Conservation (phyloP, 441 rosid genomes). For the Monsonia emarginata region DNA sequence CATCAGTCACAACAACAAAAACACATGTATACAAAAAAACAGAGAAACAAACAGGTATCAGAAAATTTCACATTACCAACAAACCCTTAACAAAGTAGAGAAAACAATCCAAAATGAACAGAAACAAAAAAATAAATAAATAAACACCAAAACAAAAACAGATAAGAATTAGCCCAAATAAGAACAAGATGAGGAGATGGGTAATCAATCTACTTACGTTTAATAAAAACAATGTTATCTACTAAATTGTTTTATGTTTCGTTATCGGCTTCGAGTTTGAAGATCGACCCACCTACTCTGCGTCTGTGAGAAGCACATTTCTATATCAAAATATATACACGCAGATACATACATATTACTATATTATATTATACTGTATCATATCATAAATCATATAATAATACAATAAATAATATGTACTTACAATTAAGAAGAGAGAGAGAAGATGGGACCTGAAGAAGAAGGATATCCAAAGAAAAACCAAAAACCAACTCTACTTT, state of each 20-base stretch:
- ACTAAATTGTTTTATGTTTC: constrained; percentile 4
- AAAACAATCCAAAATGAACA: background rate
- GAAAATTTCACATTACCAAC: background rate
- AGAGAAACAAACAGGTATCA: background rate
- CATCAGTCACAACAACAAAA: background rate
- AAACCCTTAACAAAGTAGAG: background rate
- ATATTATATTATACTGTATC: background rate
- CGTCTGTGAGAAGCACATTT: constrained; percentile 22
- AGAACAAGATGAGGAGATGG: constrained; percentile 5
- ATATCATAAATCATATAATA: background rate
- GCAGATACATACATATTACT: constrained; percentile 2
- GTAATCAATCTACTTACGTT: constrained; percentile 31
- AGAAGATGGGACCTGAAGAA: constrained; percentile 9
- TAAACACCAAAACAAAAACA: too few species aligned
- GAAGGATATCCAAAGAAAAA: constrained; percentile 19
- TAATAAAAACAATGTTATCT: constrained; percentile 17
- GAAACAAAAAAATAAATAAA: background rate
- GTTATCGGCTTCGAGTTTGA: constrained; percentile 41
- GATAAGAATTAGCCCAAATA: background rate
- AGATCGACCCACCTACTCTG: constrained; percentile 31
- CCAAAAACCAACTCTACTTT: background rate
- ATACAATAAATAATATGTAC: background rate
- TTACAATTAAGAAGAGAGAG: background rate
- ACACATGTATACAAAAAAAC: background rate
- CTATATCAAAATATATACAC: constrained; percentile 3